Percentiles rank a stretch among this genome's conserved stretches.
These are phyloP conservation scores for Shiraia bambusicola DNA, from an alignment of 2,329 filamentous ascomycete species.

Conservation along the genomic window DNA sequence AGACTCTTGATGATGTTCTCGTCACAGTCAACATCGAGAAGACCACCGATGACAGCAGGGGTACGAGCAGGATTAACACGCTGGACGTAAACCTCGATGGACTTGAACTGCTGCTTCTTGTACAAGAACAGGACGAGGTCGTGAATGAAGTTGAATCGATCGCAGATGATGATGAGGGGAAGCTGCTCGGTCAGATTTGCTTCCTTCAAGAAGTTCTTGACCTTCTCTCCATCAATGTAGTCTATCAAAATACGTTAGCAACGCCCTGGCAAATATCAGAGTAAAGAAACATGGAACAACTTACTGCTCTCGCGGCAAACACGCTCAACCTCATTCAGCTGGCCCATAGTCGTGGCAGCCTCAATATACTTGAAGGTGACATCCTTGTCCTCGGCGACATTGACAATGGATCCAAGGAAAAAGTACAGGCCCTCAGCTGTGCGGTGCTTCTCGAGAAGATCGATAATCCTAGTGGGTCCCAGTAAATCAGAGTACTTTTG, in stretches of 20 bases:
- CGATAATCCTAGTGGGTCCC: conserved; percentile 82
- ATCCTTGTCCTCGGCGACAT: conserved; percentile 90
- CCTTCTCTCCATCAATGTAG: conserved; percentile 88
- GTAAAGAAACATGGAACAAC: too few species aligned
- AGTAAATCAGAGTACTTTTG: conserved; percentile 98
- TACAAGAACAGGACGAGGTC: conserved; percentile 95
- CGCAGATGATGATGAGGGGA: conserved; percentile 95
- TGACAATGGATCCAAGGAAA: conserved; percentile 97
- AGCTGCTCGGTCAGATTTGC: conserved; percentile 89
- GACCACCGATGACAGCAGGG: conserved; percentile 86
- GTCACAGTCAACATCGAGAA: conserved; percentile 96
- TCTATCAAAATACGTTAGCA: too few species aligned
- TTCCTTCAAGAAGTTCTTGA: conserved; percentile 99
- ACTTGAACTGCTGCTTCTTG: conserved; percentile 98
- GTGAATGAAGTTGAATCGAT: conserved; percentile 98
- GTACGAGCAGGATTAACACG: conserved; percentile 90
- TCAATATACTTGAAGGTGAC: conserved; percentile 99
- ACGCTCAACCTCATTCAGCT: conserved; percentile 93
- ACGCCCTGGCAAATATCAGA: neutral
- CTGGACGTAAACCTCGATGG: conserved; percentile 97
- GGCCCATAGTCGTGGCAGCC: conserved; percentile 88
- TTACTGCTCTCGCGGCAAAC: conserved; percentile 88
- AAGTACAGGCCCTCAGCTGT: conserved; percentile 97
- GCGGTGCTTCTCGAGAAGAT: conserved; percentile 95
- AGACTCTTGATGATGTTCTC: conserved; percentile 94